These are phyloP conservation scores for Coemansia sp. DNA, from an alignment of 192 early-diverging fungal species.

Conservation along the genomic window DNA sequence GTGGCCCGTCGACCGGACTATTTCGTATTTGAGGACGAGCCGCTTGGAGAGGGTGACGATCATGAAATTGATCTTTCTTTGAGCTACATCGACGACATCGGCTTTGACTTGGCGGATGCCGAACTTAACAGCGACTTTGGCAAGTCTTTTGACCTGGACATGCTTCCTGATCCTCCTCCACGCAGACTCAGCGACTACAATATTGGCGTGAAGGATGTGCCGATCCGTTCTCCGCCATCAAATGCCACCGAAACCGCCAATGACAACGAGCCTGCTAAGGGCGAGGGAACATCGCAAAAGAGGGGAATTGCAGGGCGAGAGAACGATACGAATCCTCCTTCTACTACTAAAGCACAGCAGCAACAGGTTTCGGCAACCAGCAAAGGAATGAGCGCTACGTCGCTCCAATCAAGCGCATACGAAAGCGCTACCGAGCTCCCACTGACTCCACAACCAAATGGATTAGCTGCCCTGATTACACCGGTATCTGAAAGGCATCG, in stretches of 20 bases:
- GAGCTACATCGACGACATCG: constrained; percentile 37
- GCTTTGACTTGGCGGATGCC: constrained; percentile 34
- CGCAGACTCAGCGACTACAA: constrained; percentile 39
- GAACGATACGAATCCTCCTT: not conserved
- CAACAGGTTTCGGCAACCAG: not conserved
- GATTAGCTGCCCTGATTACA: not conserved
- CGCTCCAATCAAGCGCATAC: not conserved
- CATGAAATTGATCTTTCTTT: constrained; percentile 14
- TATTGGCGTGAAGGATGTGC: constrained; percentile 28
- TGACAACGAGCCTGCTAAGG: not conserved
- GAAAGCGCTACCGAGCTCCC: not conserved
- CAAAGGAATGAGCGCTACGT: not conserved
- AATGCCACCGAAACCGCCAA: not conserved
- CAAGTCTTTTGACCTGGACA: constrained; percentile 43
- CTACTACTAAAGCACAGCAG: not conserved
- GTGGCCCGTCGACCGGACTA: constrained; percentile 25
- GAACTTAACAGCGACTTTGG: constrained; percentile 33
- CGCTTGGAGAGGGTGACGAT: constrained; percentile 3
- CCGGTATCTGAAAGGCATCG: not conserved
- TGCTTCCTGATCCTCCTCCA: constrained; percentile 41
- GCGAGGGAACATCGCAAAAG: not conserved
- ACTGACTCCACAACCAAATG: not conserved
- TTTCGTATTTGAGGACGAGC: constrained; percentile 11
- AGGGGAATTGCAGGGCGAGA: no score
- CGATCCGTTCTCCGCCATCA: constrained; percentile 15